phyloP scores from a whole-genome alignment of 2,329 filamentous ascomycete genomes.

The Ilyonectria mors-panacis region DNA sequence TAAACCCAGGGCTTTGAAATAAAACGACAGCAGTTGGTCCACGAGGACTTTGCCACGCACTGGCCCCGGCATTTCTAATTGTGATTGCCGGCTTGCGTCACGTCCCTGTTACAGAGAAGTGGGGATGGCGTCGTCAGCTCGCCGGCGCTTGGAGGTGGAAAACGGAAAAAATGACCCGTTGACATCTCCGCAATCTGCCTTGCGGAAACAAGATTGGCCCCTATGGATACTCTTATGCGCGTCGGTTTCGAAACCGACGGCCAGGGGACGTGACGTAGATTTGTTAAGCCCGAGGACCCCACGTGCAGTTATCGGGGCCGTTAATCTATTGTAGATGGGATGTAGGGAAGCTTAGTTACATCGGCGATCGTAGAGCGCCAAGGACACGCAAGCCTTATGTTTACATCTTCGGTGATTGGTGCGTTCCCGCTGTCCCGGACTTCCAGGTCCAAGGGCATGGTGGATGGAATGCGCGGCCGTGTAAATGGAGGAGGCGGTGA shows the following conservation, averaged over 20 bases:
- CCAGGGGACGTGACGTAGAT: neutral
- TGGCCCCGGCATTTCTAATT: neutral
- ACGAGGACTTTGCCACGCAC: neutral
- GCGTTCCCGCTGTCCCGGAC: neutral
- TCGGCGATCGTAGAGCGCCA: conserved; percentile 2
- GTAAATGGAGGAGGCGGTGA: neutral
- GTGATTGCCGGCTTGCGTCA: conserved; percentile 18
- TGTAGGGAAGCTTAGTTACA: conserved; percentile 3
- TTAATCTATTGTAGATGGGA: neutral
- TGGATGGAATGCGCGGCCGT: neutral
- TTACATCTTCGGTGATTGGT: conserved; percentile 9
- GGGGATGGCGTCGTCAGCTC: conserved; percentile 26
- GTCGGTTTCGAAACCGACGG: neutral
- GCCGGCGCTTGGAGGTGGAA: neutral
- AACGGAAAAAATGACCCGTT: neutral
- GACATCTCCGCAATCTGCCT: conserved; percentile 4
- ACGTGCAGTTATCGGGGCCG: neutral
- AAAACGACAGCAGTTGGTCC: neutral
- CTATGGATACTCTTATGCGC: neutral
- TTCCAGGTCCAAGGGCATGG: neutral
- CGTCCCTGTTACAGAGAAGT: conserved; percentile 18
- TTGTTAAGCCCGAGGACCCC: neutral
- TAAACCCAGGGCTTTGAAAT: neutral
- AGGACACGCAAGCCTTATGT: conserved; percentile 12
- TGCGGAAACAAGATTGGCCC: conserved; percentile 3